Percentiles rank a stretch among this genome's conserved stretches.
These are phyloP conservation scores for Moringa oleifera DNA, from an alignment of 345 rosid genomes.

Conservation along the genomic window DNA sequence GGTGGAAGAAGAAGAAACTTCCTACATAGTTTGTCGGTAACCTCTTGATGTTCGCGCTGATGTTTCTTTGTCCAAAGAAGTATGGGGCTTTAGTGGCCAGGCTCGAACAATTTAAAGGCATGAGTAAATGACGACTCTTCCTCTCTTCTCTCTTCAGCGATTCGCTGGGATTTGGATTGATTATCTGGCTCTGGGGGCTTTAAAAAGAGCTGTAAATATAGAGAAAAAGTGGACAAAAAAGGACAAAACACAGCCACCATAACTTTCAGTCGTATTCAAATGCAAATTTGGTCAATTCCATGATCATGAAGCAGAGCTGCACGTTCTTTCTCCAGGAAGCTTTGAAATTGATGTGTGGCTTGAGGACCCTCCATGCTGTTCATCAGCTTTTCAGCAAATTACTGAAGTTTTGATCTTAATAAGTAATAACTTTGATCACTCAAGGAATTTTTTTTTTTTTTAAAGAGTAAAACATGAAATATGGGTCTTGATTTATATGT, in stretches of 20 bases:
- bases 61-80: slow-evolving; percentile 9
- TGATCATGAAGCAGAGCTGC: too few species aligned
- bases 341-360: too few species aligned
- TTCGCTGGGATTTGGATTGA: slow-evolving; percentile 5
- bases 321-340: too few species aligned
- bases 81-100: slow-evolving; percentile 26
- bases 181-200: not conserved
- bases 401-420: too few species aligned
- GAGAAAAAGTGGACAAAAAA: not conserved
- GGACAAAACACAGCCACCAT: slow-evolving; percentile 1
- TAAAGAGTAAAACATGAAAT: too few species aligned
- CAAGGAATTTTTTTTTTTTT: too few species aligned
- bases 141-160: not conserved
- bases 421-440: too few species aligned
- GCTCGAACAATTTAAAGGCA: slow-evolving; percentile 40
- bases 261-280: too few species aligned
- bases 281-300: too few species aligned
- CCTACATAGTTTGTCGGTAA: slow-evolving; percentile 9
- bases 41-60: not conserved
- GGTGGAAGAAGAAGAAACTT: slow-evolving; percentile 3
- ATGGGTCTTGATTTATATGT: too few species aligned
- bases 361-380: too few species aligned
- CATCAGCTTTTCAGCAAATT: too few species aligned
- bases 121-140: slow-evolving; percentile 5
- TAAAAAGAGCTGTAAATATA: not conserved